A percentile compares a stretch with the other conserved stretches of the same genome.
Evolutionary conservation across 768 basidiomycete species (phyloP).

Genomic region (Russula emetica): DNA sequence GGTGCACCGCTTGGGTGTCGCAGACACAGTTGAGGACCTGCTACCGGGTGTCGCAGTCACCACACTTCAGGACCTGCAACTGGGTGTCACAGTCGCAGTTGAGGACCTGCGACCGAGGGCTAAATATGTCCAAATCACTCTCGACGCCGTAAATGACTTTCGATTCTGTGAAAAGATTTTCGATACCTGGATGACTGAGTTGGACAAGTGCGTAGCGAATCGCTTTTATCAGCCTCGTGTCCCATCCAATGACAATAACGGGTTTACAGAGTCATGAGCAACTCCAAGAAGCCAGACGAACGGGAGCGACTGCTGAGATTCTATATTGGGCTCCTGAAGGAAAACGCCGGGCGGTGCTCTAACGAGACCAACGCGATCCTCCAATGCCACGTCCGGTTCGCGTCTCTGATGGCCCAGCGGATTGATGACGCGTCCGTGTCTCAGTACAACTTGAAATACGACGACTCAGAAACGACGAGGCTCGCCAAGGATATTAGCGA

Average conservation of each 20-base stretch:
- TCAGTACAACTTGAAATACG: slow-evolving; percentile 15
- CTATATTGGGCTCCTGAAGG: slow-evolving; percentile 7
- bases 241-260: background rate
- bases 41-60: background rate
- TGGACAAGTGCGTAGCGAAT: slow-evolving; percentile 16
- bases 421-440: slow-evolving; percentile 19
- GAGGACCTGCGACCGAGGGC: slow-evolving; percentile 8
- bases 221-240: background rate
- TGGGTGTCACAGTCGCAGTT: background rate
- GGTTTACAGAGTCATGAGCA: background rate
- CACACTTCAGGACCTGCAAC: no score
- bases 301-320: slow-evolving; percentile 3
- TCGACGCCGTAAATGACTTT: slow-evolving; percentile 14
- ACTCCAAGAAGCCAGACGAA: slow-evolving; percentile 6
- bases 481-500: slow-evolving; percentile 16
- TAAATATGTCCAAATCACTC: slow-evolving; percentile 4
- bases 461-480: slow-evolving; percentile 11
- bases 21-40: no score
- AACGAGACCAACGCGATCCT: slow-evolving; percentile 15
- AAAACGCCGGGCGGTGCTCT: slow-evolving; percentile 13
- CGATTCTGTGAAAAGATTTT: slow-evolving; percentile 19
- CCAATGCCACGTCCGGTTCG: slow-evolving; percentile 14
- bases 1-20: slow-evolving; percentile 8
- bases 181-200: slow-evolving; percentile 10
- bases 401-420: slow-evolving; percentile 11